Evolutionary conservation across 768 basidiomycete species (phyloP), one percentile per base, ranked within the genome.

Genomic region (Naganishia randhawae): DNA sequence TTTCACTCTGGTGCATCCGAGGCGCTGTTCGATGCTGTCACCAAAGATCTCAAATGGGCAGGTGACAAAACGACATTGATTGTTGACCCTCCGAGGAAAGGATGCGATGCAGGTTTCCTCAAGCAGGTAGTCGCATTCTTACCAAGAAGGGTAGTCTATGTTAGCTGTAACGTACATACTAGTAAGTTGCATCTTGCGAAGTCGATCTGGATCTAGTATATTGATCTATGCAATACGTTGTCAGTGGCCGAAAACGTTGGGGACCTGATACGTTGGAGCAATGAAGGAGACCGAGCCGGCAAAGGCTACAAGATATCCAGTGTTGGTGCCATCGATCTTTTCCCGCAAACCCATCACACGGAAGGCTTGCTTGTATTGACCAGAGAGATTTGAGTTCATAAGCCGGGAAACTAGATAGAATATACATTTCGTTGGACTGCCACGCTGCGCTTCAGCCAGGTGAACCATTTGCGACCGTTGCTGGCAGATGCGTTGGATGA

Each of bases 161-260:
- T 97, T 66, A 92, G 90, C 76, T 96, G 93, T 74, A 96, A 95
- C 76, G 93, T 96, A 53, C 93, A 94, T 74, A 92, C 92, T 9
- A 70, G 67, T 68, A 48, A 68, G 67, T 51, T 8, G 90, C 91
- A 29, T 32, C 32, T 13, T 10, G 45, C 37, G 5, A 8, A 35
- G 8, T 48, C 52, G 19, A 39, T 9, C 1, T 22, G n/a, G 73
- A 96, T 79, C 83, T 96, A 2, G 92, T 90, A 17, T 85, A 82
- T 80, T 85, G 96, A 39, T 37, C 87, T 50, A 66, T 72, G 25
- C n/a, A 80, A 85, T 32, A 16, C 31, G 14, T 33, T 31, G 7
- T 25, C 31, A 68, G 67, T 70, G 69, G 69, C 69, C 11, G 54
- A 48, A 22, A 61, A 70, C 37, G 65, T 67, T 8, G 64, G 65